Evolutionary conservation across 2,329 filamentous ascomycete genomes (phyloP).

Genomic region (Harringtonia lauricola): DNA sequence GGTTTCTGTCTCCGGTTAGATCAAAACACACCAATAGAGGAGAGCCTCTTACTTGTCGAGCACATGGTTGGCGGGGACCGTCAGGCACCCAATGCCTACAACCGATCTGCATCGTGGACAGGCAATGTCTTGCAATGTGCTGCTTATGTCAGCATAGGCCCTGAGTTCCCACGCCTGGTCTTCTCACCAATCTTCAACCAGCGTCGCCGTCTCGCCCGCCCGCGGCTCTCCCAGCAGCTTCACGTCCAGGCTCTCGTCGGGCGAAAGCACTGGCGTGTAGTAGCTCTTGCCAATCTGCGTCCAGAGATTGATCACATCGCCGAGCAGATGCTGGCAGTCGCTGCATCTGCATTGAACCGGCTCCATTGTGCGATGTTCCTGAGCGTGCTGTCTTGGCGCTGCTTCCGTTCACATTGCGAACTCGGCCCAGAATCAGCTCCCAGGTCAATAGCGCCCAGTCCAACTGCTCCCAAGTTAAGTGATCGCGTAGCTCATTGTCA

Average conservation of each 20-base stretch:
- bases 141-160: conserved; percentile 10
- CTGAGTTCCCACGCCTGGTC: neutral
- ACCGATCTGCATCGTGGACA: conserved; percentile 20
- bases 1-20: conserved; percentile 17
- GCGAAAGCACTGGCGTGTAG: conserved; percentile 23
- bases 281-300: conserved; percentile 27
- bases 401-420: neutral
- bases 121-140: conserved; percentile 24
- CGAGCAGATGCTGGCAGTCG: conserved; percentile 19
- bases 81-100: conserved; percentile 24
- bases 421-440: neutral
- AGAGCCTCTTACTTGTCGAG: conserved; percentile 22
- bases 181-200: conserved; percentile 24
- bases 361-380: conserved; percentile 19
- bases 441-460: too few relatives aligned
- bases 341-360: conserved; percentile 23
- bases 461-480: too few relatives aligned
- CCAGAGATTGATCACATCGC: conserved; percentile 25
- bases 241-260: conserved; percentile 14
- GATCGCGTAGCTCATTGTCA: too few relatives aligned
- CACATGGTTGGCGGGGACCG: conserved; percentile 24
- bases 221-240: conserved; percentile 15
- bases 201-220: conserved; percentile 21
- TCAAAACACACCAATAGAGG: neutral
- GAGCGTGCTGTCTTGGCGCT: neutral